Base-by-base conservation (phyloP, 352 stramenopile genomes). In the Stramenopiles sp. region DNA sequence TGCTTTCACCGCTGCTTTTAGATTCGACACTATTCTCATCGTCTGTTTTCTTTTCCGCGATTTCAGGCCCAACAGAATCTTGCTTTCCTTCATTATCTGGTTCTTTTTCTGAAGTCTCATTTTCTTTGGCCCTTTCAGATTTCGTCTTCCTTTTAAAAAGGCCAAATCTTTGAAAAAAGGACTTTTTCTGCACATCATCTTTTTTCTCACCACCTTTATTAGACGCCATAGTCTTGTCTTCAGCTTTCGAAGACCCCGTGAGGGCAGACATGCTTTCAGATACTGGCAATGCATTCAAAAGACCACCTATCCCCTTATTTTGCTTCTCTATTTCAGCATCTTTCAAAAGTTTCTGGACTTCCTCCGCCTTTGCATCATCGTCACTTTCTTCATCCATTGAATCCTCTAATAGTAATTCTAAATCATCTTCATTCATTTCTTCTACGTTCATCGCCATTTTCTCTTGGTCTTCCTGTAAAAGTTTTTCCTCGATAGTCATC, bases 381-480 rank as follows among this genome's bases (percentile, higher is more conserved):
- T 84, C 83, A 75, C 80, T 81, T 71, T 84, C 80, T 25, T 75
- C 0, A 0, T 44, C 75, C 14, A 75, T 75, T 1, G 75, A 67
- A 22, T 81, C 76, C 0, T 85, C 82, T 0, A 67, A 81, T 44
- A 84, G 55, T 8, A 80, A 82, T 76, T 89, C 84, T 30, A 88
- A 83, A 44, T 87, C 85, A 27, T 90, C 86, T 0, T 83, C 84
- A 67, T 88, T 84, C n/a, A 90, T 32, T 4, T 84, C 85, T 0
- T 80, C 80, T n/a, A 89, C 85, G 22, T 87, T 86, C 30, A 92
- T 80, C 0, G 85, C 86, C 7, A 90, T 83, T 0, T 81, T 67
- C 8, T 91, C 85, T 8, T 91, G 84, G 32, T 91, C 88, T 86
- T 92, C 29, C 80, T 7, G 76, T 78, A 81, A 75, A 81, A 32